A percentile compares a stretch with the other conserved stretches of the same genome.
These are phyloP conservation scores for Suillus ampliporus DNA, from an alignment of 768 basidiomycete species.

Conservation along the genomic window DNA sequence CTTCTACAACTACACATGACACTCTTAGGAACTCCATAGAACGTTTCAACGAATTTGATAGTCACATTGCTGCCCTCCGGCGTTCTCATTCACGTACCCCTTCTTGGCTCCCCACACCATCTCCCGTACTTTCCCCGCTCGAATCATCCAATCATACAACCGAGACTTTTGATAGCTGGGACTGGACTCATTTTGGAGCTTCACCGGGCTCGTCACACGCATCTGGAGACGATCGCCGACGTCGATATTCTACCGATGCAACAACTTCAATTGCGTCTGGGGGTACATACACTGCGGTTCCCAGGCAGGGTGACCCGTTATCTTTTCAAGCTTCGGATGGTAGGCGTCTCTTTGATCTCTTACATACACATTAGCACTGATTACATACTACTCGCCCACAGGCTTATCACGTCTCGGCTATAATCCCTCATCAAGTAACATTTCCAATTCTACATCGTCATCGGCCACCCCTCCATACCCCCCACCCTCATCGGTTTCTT, in stretches of 20 bases:
- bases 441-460: neutral
- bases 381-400: conserved; percentile 1
- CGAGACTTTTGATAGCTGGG: conserved; percentile 11
- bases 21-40: conserved; percentile 51
- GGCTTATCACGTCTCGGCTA: conserved; percentile 9
- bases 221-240: conserved; percentile 1
- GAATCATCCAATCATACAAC: conserved; percentile 21
- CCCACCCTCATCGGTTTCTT: conserved; percentile 16
- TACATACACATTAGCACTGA: conserved; percentile 4
- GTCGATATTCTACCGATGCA: conserved; percentile 11
- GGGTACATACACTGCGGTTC: conserved; percentile 3
- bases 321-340: conserved; percentile 6
- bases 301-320: conserved; percentile 8
- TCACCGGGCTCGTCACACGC: neutral
- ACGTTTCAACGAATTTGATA: conserved; percentile 59
- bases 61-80: conserved; percentile 55
- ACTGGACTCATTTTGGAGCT: conserved; percentile 8
- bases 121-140: conserved; percentile 33
- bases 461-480: conserved; percentile 24
- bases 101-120: conserved; percentile 27
- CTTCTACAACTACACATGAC: conserved; percentile 37
- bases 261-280: conserved; percentile 3
- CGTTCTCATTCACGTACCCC: conserved; percentile 40
- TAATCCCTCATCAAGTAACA: conserved; percentile 7
- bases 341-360: neutral